Base-by-base conservation (phyloP, 2,329 filamentous ascomycete genomes). In the Fusarium dimerum region DNA sequence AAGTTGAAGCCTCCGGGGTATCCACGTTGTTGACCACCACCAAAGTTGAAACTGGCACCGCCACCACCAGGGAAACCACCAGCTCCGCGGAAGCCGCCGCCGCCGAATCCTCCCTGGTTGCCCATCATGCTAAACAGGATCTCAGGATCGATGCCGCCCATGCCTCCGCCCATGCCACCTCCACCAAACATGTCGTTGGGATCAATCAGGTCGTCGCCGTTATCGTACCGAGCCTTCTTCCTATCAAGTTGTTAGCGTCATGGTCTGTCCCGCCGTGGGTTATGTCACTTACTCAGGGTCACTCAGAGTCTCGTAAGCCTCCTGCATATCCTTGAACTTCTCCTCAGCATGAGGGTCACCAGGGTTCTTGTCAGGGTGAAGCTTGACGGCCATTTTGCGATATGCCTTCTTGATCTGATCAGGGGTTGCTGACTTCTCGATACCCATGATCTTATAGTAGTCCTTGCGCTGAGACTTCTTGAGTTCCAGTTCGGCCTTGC, bases 391-490 rank as follows among this genome's bases (percentile, higher is more conserved):
- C 68, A 96, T 82, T 74, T 94, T 96, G 61, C 93, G 86, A 78
- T 99, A 99, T 2, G 93, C 94, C 77, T 92, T 93, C 82, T 97
- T 99, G 78, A 99, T 94, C 49, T 94, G 85, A 51, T 80, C 80
- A 18, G 96, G 91, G 40, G 83, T 83, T 38, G 92, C 92, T 56
- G 92, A 88, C 79, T 97, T 97, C 52, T 88, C 79, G 9, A 99
- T 77, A 6, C 87, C 89, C 48, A 99, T 84, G 61, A 97, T 96
- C 83, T 97, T 97, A 80, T 99, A 99, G 77, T 96, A 97, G 69
- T 99, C 94, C 75, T 99, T 99, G 56, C 94, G 83, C 75, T 93
- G 89, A 71, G 89, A 89, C 86, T 97, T 97, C 86, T 99, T 99
- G 58, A 97, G 78, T 76, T 99, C 94, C 26, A 97, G 78, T 76